Conservation (phyloP, 2,329 filamentous ascomycete genomes). For the Rutstroemia sp. region DNA sequence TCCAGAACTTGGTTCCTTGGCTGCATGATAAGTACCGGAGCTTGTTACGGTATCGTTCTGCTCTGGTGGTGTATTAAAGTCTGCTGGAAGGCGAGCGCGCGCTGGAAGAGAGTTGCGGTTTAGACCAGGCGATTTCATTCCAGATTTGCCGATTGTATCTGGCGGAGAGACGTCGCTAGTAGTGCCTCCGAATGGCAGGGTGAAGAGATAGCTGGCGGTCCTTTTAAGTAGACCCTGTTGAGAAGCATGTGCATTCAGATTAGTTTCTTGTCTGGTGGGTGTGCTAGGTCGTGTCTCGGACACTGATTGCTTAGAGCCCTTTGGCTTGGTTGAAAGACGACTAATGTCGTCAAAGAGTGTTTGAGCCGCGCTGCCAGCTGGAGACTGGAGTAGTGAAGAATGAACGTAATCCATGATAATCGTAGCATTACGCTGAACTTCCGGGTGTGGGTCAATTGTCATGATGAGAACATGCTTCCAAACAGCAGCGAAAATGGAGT, state of each 20-base stretch:
- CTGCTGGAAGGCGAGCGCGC: slow-evolving; percentile 42
- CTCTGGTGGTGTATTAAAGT: slow-evolving; percentile 61
- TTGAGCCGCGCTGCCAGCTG: slow-evolving; percentile 64
- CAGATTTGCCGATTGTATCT: slow-evolving; percentile 16
- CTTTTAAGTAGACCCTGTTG: slow-evolving; percentile 54
- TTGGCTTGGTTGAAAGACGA: slow-evolving; percentile 40
- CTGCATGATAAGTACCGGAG: slow-evolving; percentile 65
- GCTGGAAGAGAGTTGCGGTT: slow-evolving; percentile 23
- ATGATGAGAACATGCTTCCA: slow-evolving; percentile 92
- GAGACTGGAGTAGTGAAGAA: slow-evolving; percentile 67
- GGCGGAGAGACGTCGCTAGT: slow-evolving; percentile 23
- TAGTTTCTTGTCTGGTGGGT: slow-evolving; percentile 24
- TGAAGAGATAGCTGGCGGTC: slow-evolving; percentile 57
- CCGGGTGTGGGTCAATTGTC: slow-evolving; percentile 89
- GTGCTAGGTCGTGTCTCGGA: slow-evolving; percentile 25
- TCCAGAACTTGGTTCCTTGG: slow-evolving; percentile 72
- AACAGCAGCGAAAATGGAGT: slow-evolving; percentile 85
- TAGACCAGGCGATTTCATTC: slow-evolving; percentile 21
- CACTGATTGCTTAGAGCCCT: slow-evolving; percentile 30
- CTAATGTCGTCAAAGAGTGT: slow-evolving; percentile 67
- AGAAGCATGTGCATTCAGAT: slow-evolving; percentile 36
- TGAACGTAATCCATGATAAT: slow-evolving; percentile 85
- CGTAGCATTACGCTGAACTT: slow-evolving; percentile 78
- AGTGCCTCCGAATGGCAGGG: slow-evolving; percentile 41
- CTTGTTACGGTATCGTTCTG: slow-evolving; percentile 62